A percentile compares a stretch with the other conserved stretches of the same genome.
Conservation (phyloP, 2,329 filamentous ascomycete species). For the Colletotrichum nymphaeae region DNA sequence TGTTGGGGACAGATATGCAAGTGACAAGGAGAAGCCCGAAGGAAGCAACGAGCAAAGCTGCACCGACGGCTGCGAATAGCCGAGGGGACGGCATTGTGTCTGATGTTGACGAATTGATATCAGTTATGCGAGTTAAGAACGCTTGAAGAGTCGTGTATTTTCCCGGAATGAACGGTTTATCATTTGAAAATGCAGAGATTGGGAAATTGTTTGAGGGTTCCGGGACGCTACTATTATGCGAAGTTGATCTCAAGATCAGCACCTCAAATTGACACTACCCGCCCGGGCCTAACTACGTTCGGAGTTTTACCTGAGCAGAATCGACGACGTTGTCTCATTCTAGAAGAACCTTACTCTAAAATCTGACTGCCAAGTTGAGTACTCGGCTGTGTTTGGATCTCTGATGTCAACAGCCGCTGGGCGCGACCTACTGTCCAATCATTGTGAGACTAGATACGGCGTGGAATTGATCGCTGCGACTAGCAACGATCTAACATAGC, state of each 20-base stretch:
- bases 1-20: not conserved
- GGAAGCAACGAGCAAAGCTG: not conserved
- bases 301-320: not conserved
- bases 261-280: not conserved
- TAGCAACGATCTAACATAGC: not conserved
- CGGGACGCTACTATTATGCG: no score
- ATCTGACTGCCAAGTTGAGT: not conserved
- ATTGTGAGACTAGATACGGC: not conserved
- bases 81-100: not conserved
- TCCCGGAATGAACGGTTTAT: no score
- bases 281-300: not conserved
- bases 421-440: not conserved
- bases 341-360: no score
- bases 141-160: no score
- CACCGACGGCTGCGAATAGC: not conserved
- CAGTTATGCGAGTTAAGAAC: rapidly evolving
- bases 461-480: not conserved
- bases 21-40: not conserved
- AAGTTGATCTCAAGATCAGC: no score
- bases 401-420: not conserved
- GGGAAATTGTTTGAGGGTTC: no score
- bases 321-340: not conserved
- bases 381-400: not conserved
- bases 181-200: no score
- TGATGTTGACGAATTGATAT: no score